phyloP scores from a whole-genome alignment of 495 filamentous ascomycete genomes.

The Lophiotrema nucula region DNA sequence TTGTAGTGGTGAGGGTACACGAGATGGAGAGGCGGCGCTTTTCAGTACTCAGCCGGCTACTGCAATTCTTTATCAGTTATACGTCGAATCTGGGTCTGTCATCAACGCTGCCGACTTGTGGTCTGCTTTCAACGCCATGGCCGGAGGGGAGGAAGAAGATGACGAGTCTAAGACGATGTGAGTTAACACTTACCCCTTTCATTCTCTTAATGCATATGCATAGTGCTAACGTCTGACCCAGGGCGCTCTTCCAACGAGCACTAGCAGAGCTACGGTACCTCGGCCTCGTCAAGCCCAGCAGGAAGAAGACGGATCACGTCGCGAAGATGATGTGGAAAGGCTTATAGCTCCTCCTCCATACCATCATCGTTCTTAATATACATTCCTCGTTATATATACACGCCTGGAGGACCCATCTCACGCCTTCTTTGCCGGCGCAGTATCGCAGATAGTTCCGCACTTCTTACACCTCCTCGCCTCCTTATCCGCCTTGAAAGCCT shows the following conservation, averaged over 20 bases:
- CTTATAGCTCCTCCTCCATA: slow-evolving; percentile 43
- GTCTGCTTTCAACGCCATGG: slow-evolving; percentile 77
- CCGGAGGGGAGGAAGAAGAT: slow-evolving; percentile 61
- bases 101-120: slow-evolving; percentile 89
- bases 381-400: neutral
- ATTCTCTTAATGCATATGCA: too few species aligned
- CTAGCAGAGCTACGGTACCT: slow-evolving; percentile 80
- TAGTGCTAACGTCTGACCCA: too few species aligned
- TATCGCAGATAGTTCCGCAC: slow-evolving; percentile 72
- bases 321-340: slow-evolving; percentile 76
- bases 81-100: slow-evolving; percentile 81
- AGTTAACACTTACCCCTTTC: slow-evolving; percentile 7
- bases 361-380: neutral
- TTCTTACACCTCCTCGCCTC: slow-evolving; percentile 71
- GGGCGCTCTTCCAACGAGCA: slow-evolving; percentile 72
- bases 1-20: slow-evolving; percentile 50
- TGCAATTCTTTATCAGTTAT: slow-evolving; percentile 84
- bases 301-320: slow-evolving; percentile 88
- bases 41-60: slow-evolving; percentile 70
- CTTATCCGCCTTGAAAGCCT: slow-evolving; percentile 70
- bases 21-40: slow-evolving; percentile 35
- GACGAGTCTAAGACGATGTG: slow-evolving; percentile 41
- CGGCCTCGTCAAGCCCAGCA: slow-evolving; percentile 84
- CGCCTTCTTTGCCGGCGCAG: slow-evolving; percentile 26
- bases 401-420: neutral